phyloP scores from a whole-genome alignment of 2,329 filamentous ascomycete genomes.

The Monosporascus sp. region DNA sequence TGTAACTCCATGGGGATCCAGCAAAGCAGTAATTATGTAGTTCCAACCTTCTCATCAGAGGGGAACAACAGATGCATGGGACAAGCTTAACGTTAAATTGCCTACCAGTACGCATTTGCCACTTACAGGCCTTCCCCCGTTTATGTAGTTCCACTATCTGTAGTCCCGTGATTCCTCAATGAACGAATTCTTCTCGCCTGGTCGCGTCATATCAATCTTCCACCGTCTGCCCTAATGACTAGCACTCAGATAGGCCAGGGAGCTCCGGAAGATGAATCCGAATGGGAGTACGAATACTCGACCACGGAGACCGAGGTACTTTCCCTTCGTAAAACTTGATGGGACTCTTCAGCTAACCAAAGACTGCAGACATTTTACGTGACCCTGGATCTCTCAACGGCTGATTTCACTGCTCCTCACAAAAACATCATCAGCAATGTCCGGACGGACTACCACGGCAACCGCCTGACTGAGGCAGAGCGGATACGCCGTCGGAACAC shows the following conservation, averaged over 20 bases:
- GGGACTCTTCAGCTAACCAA: conserved; percentile 1
- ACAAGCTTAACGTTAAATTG: too few species aligned
- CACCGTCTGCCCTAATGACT: conserved; percentile 22
- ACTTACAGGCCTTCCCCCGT: too few species aligned
- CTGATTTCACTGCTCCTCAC: conserved; percentile 47
- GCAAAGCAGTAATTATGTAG: too few species aligned
- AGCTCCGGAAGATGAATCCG: conserved; percentile 42
- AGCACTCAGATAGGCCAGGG: conserved; percentile 13
- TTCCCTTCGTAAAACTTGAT: neutral
- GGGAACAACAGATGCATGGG: too few species aligned
- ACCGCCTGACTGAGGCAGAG: conserved; percentile 24
- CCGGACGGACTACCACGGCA: conserved; percentile 42
- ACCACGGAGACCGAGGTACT: conserved; percentile 55
- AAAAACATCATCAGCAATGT: conserved; percentile 32
- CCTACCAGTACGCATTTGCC: too few species aligned
- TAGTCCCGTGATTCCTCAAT: neutral
- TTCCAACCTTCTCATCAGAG: too few species aligned
- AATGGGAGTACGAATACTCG: conserved; percentile 66
- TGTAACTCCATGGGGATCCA: neutral
- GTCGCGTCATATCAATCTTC: conserved; percentile 10
- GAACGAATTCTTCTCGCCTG: neutral
- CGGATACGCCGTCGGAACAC: conserved; percentile 3
- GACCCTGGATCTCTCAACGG: conserved; percentile 57
- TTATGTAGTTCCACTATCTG: neutral
- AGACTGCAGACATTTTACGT: conserved; percentile 55